Conservation (phyloP, 306 rosid genomes). For the Pachyrhizus erosus region DNA sequence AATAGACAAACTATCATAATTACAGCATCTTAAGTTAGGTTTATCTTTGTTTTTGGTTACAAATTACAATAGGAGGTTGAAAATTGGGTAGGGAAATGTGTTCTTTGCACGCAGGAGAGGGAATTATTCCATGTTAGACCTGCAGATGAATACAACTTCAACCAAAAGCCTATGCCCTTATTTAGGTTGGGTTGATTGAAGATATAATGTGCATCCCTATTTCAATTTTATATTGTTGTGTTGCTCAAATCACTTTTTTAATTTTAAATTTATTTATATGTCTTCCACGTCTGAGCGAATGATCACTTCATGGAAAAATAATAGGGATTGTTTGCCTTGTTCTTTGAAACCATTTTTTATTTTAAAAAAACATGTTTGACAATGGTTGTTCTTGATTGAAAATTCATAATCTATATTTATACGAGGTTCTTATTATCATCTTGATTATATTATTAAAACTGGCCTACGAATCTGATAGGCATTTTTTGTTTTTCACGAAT, state of each 20-base stretch:
- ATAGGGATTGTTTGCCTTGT: background rate
- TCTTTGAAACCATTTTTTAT: background rate
- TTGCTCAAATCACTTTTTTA: background rate
- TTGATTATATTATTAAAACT: too few relatives aligned
- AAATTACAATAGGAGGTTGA: background rate
- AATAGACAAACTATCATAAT: slow-evolving; percentile 1
- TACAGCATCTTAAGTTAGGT: slow-evolving; percentile 21
- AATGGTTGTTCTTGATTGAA: too few relatives aligned
- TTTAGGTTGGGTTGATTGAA: background rate
- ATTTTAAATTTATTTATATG: background rate
- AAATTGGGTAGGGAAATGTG: slow-evolving; percentile 26
- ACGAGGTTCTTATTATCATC: too few relatives aligned
- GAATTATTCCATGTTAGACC: background rate
- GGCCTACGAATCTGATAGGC: too few relatives aligned
- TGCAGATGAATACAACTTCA: background rate
- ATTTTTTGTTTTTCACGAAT: too few relatives aligned
- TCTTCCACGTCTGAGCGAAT: background rate
- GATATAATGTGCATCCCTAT: background rate
- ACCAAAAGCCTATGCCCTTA: background rate
- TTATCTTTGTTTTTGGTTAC: background rate
- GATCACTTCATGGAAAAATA: background rate
- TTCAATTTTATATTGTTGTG: background rate
- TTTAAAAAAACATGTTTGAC: background rate
- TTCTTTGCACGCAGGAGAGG: background rate
- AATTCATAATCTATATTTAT: too few relatives aligned